Evolutionary conservation across 2,329 filamentous ascomycete species (phyloP).

Genomic region (Aspergillus fischeri): DNA sequence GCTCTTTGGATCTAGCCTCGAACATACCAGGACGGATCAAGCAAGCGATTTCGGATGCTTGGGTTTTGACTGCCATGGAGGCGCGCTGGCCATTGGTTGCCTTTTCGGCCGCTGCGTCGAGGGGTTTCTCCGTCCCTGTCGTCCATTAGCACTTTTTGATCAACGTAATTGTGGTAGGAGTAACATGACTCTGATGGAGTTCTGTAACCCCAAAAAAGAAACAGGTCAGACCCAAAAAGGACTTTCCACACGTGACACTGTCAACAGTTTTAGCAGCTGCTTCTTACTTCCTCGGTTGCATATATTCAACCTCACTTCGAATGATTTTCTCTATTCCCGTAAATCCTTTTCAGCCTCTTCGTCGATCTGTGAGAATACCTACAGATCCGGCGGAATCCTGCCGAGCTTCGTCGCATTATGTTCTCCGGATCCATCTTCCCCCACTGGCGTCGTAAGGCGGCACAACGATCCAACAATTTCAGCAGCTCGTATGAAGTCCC

Average conservation of each 20-base stretch:
- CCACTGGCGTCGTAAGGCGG: constrained; percentile 23
- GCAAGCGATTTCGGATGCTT: not conserved
- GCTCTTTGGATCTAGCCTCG: not conserved
- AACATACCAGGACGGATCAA: not conserved
- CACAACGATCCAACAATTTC: constrained; percentile 18
- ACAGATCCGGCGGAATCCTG: not conserved
- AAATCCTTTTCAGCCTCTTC: not conserved
- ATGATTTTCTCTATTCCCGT: not conserved
- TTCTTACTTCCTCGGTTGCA: not conserved
- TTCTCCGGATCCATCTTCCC: constrained; percentile 20
- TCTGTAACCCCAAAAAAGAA: not conserved
- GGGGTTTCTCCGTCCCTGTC: not conserved
- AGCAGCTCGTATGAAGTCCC: constrained; percentile 32
- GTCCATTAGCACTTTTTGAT: not conserved
- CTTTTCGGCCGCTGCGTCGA: not conserved
- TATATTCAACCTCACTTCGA: constrained; percentile 1
- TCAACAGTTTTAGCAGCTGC: constrained; percentile 11
- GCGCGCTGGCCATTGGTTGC: not conserved
- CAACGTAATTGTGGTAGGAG: not conserved
- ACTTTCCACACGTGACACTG: constrained; percentile 19
- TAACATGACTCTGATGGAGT: not conserved
- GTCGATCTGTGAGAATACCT: not conserved
- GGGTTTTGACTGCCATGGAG: not conserved
- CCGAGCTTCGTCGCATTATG: constrained; percentile 8
- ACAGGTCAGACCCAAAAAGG: not conserved